Evolutionary conservation across 139 green algal genomes (phyloP).

Genomic region (Limnomonas spitsbergensis): DNA sequence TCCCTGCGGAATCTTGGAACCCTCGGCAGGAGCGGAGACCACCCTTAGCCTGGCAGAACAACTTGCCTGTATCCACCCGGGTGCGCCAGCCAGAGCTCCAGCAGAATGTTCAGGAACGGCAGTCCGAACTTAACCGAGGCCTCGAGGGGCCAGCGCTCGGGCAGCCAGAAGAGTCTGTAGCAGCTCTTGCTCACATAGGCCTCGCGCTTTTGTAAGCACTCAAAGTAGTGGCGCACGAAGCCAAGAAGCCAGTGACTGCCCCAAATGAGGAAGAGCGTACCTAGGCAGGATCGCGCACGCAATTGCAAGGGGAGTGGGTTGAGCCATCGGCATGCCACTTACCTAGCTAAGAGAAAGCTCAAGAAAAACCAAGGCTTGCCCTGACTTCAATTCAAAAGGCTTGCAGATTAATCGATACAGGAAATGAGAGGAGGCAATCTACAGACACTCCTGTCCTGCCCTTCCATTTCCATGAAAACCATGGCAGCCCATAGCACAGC

Average conservation of each 20-base stretch:
- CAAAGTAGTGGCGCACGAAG: constrained; percentile 2
- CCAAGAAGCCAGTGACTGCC: constrained; percentile 11
- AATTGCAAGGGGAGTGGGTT: not conserved
- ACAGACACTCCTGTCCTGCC: too few relatives aligned
- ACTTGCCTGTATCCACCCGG: constrained; percentile 15
- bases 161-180: not conserved
- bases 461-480: too few relatives aligned
- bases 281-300: not conserved
- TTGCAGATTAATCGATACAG: not conserved
- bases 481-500: too few relatives aligned
- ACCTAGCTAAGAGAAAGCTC: too few relatives aligned
- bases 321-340: not conserved
- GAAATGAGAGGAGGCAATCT: not conserved
- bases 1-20: too few relatives aligned
- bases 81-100: constrained; percentile 18
- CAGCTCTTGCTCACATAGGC: not conserved
- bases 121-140: not conserved
- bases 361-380: too few relatives aligned
- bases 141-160: constrained; percentile 8
- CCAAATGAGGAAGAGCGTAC: constrained; percentile 14
- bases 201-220: not conserved
- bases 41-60: too few relatives aligned
- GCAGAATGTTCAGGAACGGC: not conserved
- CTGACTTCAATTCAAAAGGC: too few relatives aligned
- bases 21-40: too few relatives aligned